phyloP scores from a whole-genome alignment of 2,329 filamentous ascomycete genomes.

The Sporothrix protearum region DNA sequence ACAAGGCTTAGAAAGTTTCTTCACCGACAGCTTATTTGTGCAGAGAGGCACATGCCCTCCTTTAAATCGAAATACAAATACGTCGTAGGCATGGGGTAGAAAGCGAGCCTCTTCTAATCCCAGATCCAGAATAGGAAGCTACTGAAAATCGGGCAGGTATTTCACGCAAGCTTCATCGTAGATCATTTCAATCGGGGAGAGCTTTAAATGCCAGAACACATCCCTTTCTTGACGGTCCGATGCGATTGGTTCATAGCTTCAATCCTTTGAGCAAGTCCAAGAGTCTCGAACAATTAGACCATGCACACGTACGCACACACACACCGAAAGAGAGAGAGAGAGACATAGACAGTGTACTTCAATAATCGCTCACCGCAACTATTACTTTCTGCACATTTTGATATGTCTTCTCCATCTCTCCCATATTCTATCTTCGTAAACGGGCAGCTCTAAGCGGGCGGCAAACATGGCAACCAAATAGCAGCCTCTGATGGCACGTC shows the following conservation, averaged over 20 bases:
- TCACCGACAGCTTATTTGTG: not conserved
- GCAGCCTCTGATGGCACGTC: not conserved
- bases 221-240: not conserved
- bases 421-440: not conserved
- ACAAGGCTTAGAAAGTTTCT: not conserved
- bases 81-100: not conserved
- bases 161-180: not conserved
- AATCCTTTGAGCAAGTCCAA: not conserved
- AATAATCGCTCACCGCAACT: constrained; percentile 9
- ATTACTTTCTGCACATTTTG: not conserved
- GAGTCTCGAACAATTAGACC: not conserved
- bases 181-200: not conserved
- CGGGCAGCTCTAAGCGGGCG: constrained; percentile 15
- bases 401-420: not conserved
- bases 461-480: not conserved
- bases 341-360: not conserved
- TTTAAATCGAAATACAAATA: not conserved
- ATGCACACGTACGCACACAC: not conserved
- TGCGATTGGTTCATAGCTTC: not conserved
- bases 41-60: not conserved
- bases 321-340: no score
- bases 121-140: not conserved
- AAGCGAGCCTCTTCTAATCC: not conserved
- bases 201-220: not conserved
- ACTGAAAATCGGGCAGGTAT: not conserved